Base-by-base conservation (phyloP, 257 asterid genomes). In the Craterostigma plantagineum region DNA sequence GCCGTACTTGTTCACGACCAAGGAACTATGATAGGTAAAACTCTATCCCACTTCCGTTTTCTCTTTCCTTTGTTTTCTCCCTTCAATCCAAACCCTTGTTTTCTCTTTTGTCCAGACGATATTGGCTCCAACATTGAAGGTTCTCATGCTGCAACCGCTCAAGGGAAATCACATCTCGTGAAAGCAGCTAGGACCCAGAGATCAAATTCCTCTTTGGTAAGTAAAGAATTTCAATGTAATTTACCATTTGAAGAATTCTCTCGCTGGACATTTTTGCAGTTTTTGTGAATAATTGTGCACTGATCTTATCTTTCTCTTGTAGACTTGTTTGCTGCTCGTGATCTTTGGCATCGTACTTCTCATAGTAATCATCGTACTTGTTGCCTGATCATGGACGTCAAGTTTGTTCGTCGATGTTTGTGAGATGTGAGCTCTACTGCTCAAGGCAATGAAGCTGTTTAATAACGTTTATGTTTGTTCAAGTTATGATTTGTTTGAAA, bases 141-240 rank as follows among this genome's bases (percentile, higher is more conserved):
- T 52, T 52, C 95, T 55, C 78, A 82, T 41, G 95, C 90, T 43
- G 78, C 95, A 61, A 87, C 95, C 59, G 79, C 75, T 35, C 97
- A 79, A 40, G 97, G 73, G 9, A 76, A 76, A 62, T 60, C 92
- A 36, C 93, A 82, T 63, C 93, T 87, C 63, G 70, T 67, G 48
- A 87, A 76, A 75, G 97, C 95, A 11, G 70, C 93, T 38, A 87
- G 81, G 62, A 71, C 93, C 33, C 93, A 87, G 61, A 69, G 63
- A 55, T 81, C 95, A 18, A 81, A 76, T 52, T 86, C 97, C 14
- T 87, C 93, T 55, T 58, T 87, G 97, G 95, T 81, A 39, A 67
- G 70, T 14, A 9, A 39, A 8, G 4, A 1, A 3, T 11, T 7
- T 39, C 43, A 11, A 39, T 6, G 2, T 23, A 23, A 23, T 23